Base-by-base conservation (phyloP, 2,329 filamentous ascomycete species). In the Paracoccidioides lutzii region DNA sequence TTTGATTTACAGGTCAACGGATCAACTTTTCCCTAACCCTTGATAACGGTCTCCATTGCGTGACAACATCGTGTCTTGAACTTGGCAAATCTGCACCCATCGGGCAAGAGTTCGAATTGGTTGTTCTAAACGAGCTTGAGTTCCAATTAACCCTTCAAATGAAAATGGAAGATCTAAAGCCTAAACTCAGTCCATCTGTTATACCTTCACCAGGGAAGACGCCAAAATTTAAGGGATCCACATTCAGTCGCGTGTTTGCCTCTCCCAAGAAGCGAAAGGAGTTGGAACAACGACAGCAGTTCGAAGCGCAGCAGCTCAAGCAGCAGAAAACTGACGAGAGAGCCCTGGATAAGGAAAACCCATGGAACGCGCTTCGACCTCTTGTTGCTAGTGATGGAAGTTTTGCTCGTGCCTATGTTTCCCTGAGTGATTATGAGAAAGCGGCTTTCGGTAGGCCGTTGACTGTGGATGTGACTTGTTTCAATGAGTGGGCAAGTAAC, bases 401-500 rank as follows among this genome's bases (percentile, higher is more conserved):
- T 66, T 98, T 98, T 69, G 93, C 85, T 28, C 85, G 93, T 55
- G 86, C 93, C 3, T 98, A 98, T 63, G 85, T 98, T 15, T 91
- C 89, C 64, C 79, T 98, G 53, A 93, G 91, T 69, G 90, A 95
- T 67, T 90, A 96, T 66, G 93, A 98, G 72, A 77, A 82, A 54
- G 80, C 85, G 59, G 93, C 90, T 66, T 98, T 87, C 65, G 93
- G 93, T 40, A 84, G 93, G 15, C 90, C 89, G 7, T 85, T 91
- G 65, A 84, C 84, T 59, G 88, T 90, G 14, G 90, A 97, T 63
- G 83, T 97, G 55, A 87, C 89, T 15, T 94, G 90, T 72, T 98
- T 97, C 80, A 98, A 98, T 66, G 93, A 98, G 74, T 98, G 93
- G 93, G 93, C 93, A 0, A 84, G 87, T 3, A 93, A 98, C 68